Evolutionary conservation across 2,329 filamentous ascomycete genomes (phyloP).

Genomic region (Trichoderma oligosporum): DNA sequence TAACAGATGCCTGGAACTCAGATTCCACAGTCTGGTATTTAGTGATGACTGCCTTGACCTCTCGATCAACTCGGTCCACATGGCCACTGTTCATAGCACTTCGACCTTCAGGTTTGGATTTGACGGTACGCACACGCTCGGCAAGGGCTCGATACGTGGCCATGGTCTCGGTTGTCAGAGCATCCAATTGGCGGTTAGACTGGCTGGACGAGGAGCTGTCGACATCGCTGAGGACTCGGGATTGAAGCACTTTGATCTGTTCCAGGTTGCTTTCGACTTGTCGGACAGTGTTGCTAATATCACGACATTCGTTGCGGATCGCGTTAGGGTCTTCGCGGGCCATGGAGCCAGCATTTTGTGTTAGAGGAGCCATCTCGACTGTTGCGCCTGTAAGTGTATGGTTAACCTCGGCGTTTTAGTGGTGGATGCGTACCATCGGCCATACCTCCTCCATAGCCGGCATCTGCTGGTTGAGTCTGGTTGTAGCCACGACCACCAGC

Average conservation of each 20-base stretch:
- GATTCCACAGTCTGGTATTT: slow-evolving; percentile 77
- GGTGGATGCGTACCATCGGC: not conserved
- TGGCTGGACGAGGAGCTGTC: slow-evolving; percentile 66
- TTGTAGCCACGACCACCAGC: slow-evolving; percentile 25
- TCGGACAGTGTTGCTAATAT: slow-evolving; percentile 74
- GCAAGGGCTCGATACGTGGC: slow-evolving; percentile 74
- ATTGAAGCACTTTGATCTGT: slow-evolving; percentile 67
- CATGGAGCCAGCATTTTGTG: slow-evolving; percentile 48
- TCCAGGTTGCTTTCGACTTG: slow-evolving; percentile 69
- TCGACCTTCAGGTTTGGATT: slow-evolving; percentile 72
- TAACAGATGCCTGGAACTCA: slow-evolving; percentile 72
- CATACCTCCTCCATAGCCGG: slow-evolving; percentile 27
- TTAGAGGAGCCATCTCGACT: slow-evolving; percentile 69
- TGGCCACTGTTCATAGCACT: slow-evolving; percentile 72
- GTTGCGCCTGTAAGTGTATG: slow-evolving; percentile 38
- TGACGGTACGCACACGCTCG: slow-evolving; percentile 75
- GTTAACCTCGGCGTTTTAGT: not conserved
- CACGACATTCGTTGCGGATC: slow-evolving; percentile 79
- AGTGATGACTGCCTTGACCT: slow-evolving; percentile 76
- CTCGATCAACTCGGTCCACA: slow-evolving; percentile 74
- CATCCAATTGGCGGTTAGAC: slow-evolving; percentile 66
- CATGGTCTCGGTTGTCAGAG: slow-evolving; percentile 75
- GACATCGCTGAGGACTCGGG: slow-evolving; percentile 68
- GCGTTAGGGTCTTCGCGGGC: slow-evolving; percentile 61
- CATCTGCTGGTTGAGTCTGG: slow-evolving; percentile 25